phyloP scores from a whole-genome alignment of 176 grass and related monocot genomes.

The Canna indica region DNA sequence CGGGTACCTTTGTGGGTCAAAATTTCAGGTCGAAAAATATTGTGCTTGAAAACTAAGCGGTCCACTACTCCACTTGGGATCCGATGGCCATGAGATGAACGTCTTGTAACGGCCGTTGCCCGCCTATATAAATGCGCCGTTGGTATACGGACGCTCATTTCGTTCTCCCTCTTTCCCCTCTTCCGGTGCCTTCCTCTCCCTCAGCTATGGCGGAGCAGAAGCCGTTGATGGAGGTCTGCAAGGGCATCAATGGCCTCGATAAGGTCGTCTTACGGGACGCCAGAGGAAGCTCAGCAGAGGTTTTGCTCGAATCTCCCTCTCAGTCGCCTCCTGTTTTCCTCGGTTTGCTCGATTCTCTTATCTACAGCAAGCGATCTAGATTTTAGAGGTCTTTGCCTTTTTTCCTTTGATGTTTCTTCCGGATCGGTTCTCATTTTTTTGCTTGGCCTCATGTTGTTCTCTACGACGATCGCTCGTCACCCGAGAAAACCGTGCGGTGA shows the following conservation, averaged over 20 bases:
- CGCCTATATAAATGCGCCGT: background rate
- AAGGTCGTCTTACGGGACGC: background rate
- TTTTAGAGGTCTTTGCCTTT: background rate
- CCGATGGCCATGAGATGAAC: background rate
- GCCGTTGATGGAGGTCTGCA: background rate
- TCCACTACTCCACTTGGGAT: background rate
- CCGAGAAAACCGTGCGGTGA: background rate
- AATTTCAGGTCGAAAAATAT: background rate
- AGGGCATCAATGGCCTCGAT: constrained; percentile 1
- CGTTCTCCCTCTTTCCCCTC: background rate
- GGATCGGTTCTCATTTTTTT: background rate
- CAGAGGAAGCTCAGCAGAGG: background rate
- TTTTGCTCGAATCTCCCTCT: background rate
- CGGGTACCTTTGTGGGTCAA: background rate
- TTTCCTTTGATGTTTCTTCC: background rate
- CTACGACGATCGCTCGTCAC: background rate
- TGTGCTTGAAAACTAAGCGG: background rate
- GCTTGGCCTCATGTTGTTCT: background rate
- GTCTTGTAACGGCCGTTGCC: background rate
- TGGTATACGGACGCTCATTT: background rate
- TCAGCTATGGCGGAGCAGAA: background rate
- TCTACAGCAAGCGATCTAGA: background rate
- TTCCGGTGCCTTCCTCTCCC: background rate
- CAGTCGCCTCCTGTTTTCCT: background rate
- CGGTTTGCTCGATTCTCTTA: background rate